A percentile compares a stretch with the other conserved stretches of the same genome.
phyloP scores from a whole-genome alignment of 495 filamentous ascomycete species.

The Penicillium herquei region DNA sequence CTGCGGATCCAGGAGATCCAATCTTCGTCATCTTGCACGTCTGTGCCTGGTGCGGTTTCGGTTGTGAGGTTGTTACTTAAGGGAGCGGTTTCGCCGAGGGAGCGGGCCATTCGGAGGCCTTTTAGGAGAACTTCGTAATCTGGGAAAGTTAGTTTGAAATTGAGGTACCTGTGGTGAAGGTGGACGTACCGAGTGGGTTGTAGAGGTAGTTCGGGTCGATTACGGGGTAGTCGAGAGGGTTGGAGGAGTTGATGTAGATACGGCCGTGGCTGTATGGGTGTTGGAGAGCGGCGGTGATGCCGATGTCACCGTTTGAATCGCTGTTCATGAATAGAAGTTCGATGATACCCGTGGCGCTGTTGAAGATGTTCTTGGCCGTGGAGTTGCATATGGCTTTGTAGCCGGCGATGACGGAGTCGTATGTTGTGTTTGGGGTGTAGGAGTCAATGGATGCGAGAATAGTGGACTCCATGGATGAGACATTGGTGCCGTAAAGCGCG shows the following conservation, averaged over 20 bases:
- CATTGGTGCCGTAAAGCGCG: constrained; percentile 16
- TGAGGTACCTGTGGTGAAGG: not conserved
- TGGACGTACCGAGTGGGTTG: constrained; percentile 28
- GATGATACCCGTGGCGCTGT: constrained; percentile 25
- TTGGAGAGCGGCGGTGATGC: constrained; percentile 37
- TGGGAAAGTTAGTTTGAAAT: not conserved
- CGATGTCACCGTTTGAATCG: constrained; percentile 28
- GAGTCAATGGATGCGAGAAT: constrained; percentile 21
- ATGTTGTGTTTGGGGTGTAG: constrained; percentile 26
- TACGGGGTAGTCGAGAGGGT: constrained; percentile 34
- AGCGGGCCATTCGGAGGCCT: constrained; percentile 33
- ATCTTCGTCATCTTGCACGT: constrained; percentile 24
- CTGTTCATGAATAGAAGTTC: constrained; percentile 37
- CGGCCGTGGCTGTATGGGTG: constrained; percentile 36
- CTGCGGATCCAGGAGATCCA: constrained; percentile 24
- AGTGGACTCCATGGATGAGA: constrained; percentile 12
- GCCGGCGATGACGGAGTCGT: constrained; percentile 26
- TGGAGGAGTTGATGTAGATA: constrained; percentile 35
- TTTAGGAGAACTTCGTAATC: constrained; percentile 35
- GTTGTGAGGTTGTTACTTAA: constrained; percentile 23
- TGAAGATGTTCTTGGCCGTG: constrained; percentile 28
- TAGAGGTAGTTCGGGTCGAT: constrained; percentile 36
- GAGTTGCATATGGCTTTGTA: constrained; percentile 35
- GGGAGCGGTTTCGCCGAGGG: constrained; percentile 23
- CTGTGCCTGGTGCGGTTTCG: constrained; percentile 24